Base-by-base conservation (phyloP, 208 protist species). In the Wallacemonas sp. region DNA sequence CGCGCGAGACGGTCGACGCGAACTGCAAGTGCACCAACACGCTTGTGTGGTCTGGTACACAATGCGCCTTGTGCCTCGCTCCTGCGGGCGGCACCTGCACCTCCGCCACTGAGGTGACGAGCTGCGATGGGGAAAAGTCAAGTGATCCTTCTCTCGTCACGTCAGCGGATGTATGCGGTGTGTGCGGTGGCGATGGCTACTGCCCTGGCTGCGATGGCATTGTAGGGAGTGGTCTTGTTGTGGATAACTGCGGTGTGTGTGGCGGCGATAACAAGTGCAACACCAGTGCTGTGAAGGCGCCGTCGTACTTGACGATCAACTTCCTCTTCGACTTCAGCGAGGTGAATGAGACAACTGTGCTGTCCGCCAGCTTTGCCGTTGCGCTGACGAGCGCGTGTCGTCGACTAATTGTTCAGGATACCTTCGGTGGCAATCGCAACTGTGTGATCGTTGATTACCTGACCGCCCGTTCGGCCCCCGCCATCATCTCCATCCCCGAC, bases 201-300 rank as follows among this genome's bases (percentile, higher is more conserved):
- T 88, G 81, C 46, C 44, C 45, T 14, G 83, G 80, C 28, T 90
- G 83, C 60, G 83, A 86, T 53, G 83, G 83, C 38, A 58, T 84
- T 17, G 55, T 68, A 0, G 66, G 55, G 28, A 86, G 75, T 42
- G 68, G 72, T 33, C 31, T 49, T 44, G 49, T 55, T 31, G 62
- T 67, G 51, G 83, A 90, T 27, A 24, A 27, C 28, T 90, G 83
- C 41, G 80, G 83, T 17, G 80, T 90, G 55, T 90, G 83, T 45
- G 77, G 77, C 27, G 83, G 83, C 55, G 66, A 86, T 62, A 68
- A 51, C 65, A 22, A 60, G 39, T 24, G 44, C 22, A 46, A n/a
- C n/a, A n/a, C 46, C 3, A 54, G 24, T 17, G 21, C 38, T 2
- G 65, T 24, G 14, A 41, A 24, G 21, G 2, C 42, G 2, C 72